Base-by-base conservation (phyloP, 805 yeast species). In the Wickerhamomyces chaumierensis region DNA sequence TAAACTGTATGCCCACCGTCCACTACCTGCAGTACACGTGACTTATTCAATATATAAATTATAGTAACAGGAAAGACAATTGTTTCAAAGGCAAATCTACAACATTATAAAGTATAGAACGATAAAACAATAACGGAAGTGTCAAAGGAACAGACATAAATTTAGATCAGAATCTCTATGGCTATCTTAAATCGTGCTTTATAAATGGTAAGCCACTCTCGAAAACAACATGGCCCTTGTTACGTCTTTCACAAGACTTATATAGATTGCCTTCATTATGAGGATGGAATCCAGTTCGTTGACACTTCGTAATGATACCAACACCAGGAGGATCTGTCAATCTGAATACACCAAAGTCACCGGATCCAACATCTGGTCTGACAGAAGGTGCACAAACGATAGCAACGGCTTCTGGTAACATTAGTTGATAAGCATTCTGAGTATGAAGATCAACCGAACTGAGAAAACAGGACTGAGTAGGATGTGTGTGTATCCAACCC, bases 401-500 rank as follows among this genome's bases (percentile, higher is more conserved):
- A 13, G 84, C 84, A 23, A 78, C 67, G 0, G 82, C 78, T 52
- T 78, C 85, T 20, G 80, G 77, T 14, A 78, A 60, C 84, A 78
- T 77, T 36, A 76, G 65, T 56, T 78, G 85, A 53, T 78, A 78
- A 3, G 81, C 70, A 43, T 71, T 72, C 44, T 78, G 84, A 2
- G 84, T 78, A 55, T 78, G 85, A 38, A 78, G 56, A 49, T 78
- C 85, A 35, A 78, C 72, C 0, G 81, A 73, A 12, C 80, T 72
- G 53, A 78, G 55, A 51, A 78, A 78, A 45, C 85, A 78, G n/a
- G 81, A 62, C 51, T 78, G 85, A 11, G 83, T 73, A 5, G 85
- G 85, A 51, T 78, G 85, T 9, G 84, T 78, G 53, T 78, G 85
- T 38, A 78, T 78, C 85, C 85, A 78, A 3, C 85, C 85, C 3